Evolutionary conservation across 305 asterid genomes (phyloP), one percentile per base, ranked within the genome.

Genomic region (Fraxinus paxiana): DNA sequence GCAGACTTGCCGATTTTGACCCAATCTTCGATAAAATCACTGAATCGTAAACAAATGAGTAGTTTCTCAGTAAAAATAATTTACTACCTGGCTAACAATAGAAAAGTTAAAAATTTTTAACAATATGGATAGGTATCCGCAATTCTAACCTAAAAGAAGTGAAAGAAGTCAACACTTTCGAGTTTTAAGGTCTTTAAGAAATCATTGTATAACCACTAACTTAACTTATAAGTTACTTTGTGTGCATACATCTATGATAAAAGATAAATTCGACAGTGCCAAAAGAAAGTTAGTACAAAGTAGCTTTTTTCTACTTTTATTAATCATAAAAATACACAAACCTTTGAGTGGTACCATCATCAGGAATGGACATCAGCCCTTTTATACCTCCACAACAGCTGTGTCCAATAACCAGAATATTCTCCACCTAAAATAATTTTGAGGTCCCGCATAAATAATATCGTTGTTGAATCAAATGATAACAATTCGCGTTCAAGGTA

Each of bases 301-400:
- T 12, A 31, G 7, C 18, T 10, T 63, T 8, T 13, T 65, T 12
- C 9, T 65, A 26, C 37, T 65, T 65, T 26, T 12, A 65, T 3
- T 30, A 65, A 65, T 26, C 73, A 26, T 65, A 10, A 28, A 24
- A 10, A 28, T 63, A 10, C 24, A 76, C 81, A 35, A 76, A 94
- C 98, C 95, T 92, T 2, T 86, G 81, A 18, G 88, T 88, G 82
- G 92, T 77, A 63, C 94, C 98, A 86, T 94, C 98, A 28, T 94
- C 98, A 71, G 97, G 92, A 84, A 90, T 87, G 43, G 97, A 90
- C 97, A 94, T 90, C 63, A 94, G 97, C 12, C 98, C 98, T 85
- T 87, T 94, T 77, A 94, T 94, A 84, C 98, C 98, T 67, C 98
- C 98, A 83, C 99, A 96, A 43, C 96, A 87, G 90, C 99, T 96